These are phyloP conservation scores for Chaetomiaceae sp. DNA, from an alignment of 2,329 filamentous ascomycete genomes.

Conservation along the genomic window DNA sequence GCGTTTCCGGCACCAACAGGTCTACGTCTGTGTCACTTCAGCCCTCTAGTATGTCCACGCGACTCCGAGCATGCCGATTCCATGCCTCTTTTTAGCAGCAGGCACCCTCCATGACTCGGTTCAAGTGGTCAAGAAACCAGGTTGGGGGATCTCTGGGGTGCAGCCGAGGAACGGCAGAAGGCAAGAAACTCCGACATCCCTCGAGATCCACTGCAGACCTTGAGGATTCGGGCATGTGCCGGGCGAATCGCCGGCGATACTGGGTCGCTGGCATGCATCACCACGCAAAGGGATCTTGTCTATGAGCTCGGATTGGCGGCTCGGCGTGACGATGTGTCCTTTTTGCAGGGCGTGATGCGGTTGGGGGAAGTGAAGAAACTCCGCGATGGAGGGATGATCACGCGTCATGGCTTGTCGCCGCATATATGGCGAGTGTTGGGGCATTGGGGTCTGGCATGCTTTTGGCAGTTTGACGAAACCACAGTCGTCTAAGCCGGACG, in stretches of 20 bases:
- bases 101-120: not conserved
- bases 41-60: not conserved
- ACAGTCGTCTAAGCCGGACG: no score
- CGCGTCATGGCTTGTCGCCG: not conserved
- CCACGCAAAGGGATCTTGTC: not conserved
- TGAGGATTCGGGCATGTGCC: not conserved
- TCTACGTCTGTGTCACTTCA: not conserved
- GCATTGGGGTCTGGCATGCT: not conserved
- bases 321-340: not conserved
- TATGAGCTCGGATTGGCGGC: not conserved
- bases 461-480: not conserved
- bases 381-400: not conserved
- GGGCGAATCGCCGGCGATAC: not conserved
- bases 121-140: not conserved
- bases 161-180: not conserved
- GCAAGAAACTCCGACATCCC: conserved; percentile 6
- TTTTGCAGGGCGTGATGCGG: not conserved
- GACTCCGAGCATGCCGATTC: not conserved
- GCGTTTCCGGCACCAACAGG: not conserved
- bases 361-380: not conserved
- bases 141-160: no score
- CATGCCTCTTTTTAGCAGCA: not conserved
- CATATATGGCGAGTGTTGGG: not conserved
- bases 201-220: not conserved
- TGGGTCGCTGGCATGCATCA: not conserved